These are phyloP conservation scores for Backusella morwellensis DNA, from an alignment of 192 early-diverging fungal genomes.

Conservation along the genomic window DNA sequence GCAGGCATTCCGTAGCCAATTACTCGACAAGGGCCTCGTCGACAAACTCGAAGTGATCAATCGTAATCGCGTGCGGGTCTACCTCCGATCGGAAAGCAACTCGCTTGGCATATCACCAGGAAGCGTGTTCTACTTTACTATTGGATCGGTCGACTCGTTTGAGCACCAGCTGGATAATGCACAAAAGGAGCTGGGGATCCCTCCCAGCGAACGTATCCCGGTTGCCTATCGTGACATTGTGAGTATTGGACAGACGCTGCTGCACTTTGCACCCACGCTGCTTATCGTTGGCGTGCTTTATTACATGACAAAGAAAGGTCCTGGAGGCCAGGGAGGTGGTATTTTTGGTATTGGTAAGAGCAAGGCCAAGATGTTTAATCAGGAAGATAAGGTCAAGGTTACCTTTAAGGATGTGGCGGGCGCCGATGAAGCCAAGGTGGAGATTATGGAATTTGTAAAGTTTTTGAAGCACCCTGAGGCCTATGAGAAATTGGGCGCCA, in stretches of 20 bases:
- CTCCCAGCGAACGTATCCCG: constrained; percentile 85
- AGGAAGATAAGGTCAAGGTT: constrained; percentile 92
- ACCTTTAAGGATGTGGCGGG: constrained; percentile 99
- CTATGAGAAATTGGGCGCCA: constrained; percentile 94
- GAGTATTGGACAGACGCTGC: constrained; percentile 64
- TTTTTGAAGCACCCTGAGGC: constrained; percentile 91
- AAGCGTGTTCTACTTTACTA: constrained; percentile 73
- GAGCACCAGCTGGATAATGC: constrained; percentile 87
- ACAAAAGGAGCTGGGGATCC: constrained; percentile 88
- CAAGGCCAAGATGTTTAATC: constrained; percentile 94
- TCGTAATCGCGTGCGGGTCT: constrained; percentile 75
- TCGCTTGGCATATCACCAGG: neutral
- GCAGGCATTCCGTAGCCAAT: constrained; percentile 83
- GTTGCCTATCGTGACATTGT: constrained; percentile 86
- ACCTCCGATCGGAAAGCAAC: constrained; percentile 65
- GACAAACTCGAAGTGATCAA: constrained; percentile 90
- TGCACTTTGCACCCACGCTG: constrained; percentile 92
- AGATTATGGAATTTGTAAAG: constrained; percentile 99
- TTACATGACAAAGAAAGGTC: constrained; percentile 80
- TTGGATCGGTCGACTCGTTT: constrained; percentile 94
- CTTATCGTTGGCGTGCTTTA: constrained; percentile 84
- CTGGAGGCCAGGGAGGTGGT: constrained; percentile 45
- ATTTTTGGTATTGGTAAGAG: constrained; percentile 98
- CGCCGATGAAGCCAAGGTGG: constrained; percentile 98
- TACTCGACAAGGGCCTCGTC: constrained; percentile 90